phyloP scores from a whole-genome alignment of 805 yeast species.

The Candida peoriensis region DNA sequence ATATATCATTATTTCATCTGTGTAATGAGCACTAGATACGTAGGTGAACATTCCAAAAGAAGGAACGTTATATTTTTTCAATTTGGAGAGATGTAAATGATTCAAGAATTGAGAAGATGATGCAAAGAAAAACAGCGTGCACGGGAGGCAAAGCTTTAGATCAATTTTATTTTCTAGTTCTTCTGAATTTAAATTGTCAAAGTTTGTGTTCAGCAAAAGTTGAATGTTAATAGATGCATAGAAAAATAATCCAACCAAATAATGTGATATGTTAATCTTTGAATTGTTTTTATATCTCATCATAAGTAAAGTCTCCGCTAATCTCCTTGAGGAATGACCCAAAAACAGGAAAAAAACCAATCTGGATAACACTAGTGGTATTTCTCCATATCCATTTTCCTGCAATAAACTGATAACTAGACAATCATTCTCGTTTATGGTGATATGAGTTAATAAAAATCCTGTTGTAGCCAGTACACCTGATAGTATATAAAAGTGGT shows the following conservation, averaged over 20 bases:
- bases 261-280: conserved; percentile 62
- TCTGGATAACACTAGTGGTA: conserved; percentile 21
- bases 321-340: conserved; percentile 53
- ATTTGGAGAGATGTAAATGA: conserved; percentile 21
- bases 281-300: conserved; percentile 42
- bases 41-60: conserved; percentile 40
- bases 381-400: conserved; percentile 9
- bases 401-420: conserved; percentile 5
- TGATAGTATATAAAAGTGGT: conserved; percentile 55
- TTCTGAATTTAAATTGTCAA: conserved; percentile 5
- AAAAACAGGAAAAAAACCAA: conserved; percentile 23
- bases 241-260: conserved; percentile 57
- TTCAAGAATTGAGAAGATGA: conserved; percentile 40
- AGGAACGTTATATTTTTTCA: conserved; percentile 44
- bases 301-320: conserved; percentile 47
- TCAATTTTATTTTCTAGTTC: conserved; percentile 3
- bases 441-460: conserved; percentile 13
- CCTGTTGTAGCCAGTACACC: conserved; percentile 25
- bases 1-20: conserved; percentile 61
- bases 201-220: conserved; percentile 25
- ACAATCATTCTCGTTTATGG: conserved; percentile 4
- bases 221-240: conserved; percentile 45
- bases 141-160: conserved; percentile 6
- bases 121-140: conserved; percentile 22
- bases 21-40: conserved; percentile 64